Percentiles rank a stretch among this genome's conserved stretches.
Conservation (phyloP, 768 basidiomycete species). For the Brasilioporus rufonigricans region DNA sequence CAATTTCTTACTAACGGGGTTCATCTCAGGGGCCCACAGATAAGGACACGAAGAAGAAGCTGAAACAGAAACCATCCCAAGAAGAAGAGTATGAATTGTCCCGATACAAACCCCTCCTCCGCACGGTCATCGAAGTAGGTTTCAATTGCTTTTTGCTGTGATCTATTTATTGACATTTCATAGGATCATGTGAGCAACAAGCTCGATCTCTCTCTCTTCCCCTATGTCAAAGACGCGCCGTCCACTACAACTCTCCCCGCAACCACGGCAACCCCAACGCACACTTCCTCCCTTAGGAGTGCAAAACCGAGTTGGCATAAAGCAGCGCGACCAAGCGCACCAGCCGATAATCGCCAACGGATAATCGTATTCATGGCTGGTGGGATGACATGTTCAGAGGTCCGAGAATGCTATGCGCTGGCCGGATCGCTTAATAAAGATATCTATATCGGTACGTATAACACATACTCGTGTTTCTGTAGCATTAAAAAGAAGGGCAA, state of each 20-base stretch:
- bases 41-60: slow-evolving; percentile 73
- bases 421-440: slow-evolving; percentile 78
- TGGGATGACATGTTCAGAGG: slow-evolving; percentile 95
- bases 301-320: slow-evolving; percentile 90
- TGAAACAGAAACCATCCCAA: slow-evolving; percentile 68
- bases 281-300: slow-evolving; percentile 77
- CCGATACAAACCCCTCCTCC: slow-evolving; percentile 82
- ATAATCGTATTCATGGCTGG: slow-evolving; percentile 90
- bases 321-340: slow-evolving; percentile 53
- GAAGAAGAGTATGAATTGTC: slow-evolving; percentile 99
- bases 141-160: not conserved
- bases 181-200: slow-evolving; percentile 83
- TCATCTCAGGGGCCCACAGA: slow-evolving; percentile 62
- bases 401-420: slow-evolving; percentile 82
- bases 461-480: slow-evolving; percentile 37
- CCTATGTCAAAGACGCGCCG: slow-evolving; percentile 84
- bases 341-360: slow-evolving; percentile 64
- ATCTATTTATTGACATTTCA: not conserved
- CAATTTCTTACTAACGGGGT: not conserved
- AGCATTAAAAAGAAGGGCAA: slow-evolving; percentile 28
- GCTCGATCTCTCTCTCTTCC: slow-evolving; percentile 79
- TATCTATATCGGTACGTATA: slow-evolving; percentile 75
- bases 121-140: slow-evolving; percentile 77
- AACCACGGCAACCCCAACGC: slow-evolving; percentile 46
- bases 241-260: slow-evolving; percentile 44